Evolutionary conservation across 768 basidiomycete species (phyloP), one percentile per base, ranked within the genome.

Genomic region (Ramaria sp.): DNA sequence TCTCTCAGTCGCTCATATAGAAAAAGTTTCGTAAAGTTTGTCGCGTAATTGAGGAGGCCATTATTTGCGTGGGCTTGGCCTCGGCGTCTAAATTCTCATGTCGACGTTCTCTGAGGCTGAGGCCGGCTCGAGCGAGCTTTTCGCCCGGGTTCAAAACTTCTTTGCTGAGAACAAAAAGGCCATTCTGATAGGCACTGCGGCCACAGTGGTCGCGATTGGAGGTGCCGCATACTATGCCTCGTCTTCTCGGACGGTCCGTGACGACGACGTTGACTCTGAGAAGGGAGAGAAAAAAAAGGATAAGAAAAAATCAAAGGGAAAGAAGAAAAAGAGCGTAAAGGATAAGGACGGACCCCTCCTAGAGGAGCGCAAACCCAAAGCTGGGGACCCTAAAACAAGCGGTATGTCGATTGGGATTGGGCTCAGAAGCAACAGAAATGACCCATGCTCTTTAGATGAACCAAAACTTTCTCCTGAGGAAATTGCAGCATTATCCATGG

Each of bases 221-320:
- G 85, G 84, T 27, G 82, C 78, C 36, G 87, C 82, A 28, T 92
- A 89, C 67, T 85, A 85, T 69, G 79, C 78, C 37, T 78, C 82
- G 15, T 73, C 79, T 48, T 79, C 83, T 22, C 15, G 62, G 62
- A 59, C 64, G 63, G n/a, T 32, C 47, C 53, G 52, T 10, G 73
- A 73, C 62, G 62, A 64, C 18, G 38, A 49, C 30, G 27, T 36
- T 38, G 55, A 42, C 44, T 43, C 57, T 52, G 73, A 78, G 63
- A 70, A 73, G 69, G 66, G 65, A 55, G 62, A 63, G 48, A 66
- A 68, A 63, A 79, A 77, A 63, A 70, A 65, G 48, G 75, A 71
- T 65, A 72, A 68, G 60, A 70, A 64, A 64, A 80, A 77, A 61
- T 61, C 66, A 52, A 61, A 63, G 44, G 72, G 72, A 65, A 81